Base-by-base conservation (phyloP, 208 protist species). In the Zelonia costaricensis region DNA sequence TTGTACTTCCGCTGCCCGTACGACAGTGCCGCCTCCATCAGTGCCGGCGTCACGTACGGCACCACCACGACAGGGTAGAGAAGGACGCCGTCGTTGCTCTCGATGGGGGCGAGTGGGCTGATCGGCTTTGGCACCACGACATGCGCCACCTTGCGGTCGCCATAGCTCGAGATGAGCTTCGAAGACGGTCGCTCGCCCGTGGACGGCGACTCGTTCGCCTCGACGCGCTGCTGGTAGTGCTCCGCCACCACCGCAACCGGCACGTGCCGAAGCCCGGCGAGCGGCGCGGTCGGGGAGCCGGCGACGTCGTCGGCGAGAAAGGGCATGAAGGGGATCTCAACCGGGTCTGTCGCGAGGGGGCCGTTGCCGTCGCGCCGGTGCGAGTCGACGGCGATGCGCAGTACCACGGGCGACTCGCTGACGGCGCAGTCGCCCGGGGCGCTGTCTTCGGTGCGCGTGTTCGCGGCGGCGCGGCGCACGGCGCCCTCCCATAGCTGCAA, bases 1-100 rank as follows among this genome's bases (percentile, higher is more conserved):
- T 73, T 70, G 46, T 88, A 91, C 66, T 94, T 94, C 54, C 63
- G 59, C 43, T 88, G 77, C 82, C 87, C 88, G 61, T 83, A 86
- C 38, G 52, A 39, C 1, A 91, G 53, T 30, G 76, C 80, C 9
- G 74, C 27, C 31, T 86, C 76, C 30, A 94, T 55, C 39, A 87
- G 49, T 4, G 73, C 66, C 0, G 55, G 49, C 2, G 56, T 43
- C 15, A 87, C 60, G 43, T 88, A 74, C 1, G 82, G 65, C 31
- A 92, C 30, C 22, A 58, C 60, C 54, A 94, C 67, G 3, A 84
- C 62, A 0, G 84, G 78, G 51, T 88, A 90, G 3, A 70, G 57
- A 20, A 22, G 53, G 5, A n/a, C 25, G 31, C 66, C 58, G 18
- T 42, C 33, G 3, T 47, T 60, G 18, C 22, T 35, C 51, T 77